Evolutionary conservation across 495 filamentous ascomycete genomes (phyloP).

Genomic region (Cercophora newfieldiana): DNA sequence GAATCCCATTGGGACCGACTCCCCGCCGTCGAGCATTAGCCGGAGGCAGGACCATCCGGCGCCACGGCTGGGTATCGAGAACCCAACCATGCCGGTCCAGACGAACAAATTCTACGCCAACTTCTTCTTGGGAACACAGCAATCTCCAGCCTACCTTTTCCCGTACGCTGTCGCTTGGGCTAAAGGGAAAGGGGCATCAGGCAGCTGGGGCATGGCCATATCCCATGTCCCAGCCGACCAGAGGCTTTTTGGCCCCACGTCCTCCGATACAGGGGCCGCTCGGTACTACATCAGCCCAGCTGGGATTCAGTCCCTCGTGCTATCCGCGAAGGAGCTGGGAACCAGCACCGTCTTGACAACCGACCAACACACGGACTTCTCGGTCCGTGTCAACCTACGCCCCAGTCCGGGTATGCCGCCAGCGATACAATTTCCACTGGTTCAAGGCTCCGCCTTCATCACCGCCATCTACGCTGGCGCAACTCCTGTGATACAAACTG

Average conservation of each 20-base stretch:
- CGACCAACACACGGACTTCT: constrained; percentile 66
- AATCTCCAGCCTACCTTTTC: constrained; percentile 71
- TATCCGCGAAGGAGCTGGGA: constrained; percentile 76
- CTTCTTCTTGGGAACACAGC: constrained; percentile 77
- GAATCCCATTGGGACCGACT: constrained; percentile 59
- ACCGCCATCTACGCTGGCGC: constrained; percentile 74
- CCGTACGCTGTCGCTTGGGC: constrained; percentile 83
- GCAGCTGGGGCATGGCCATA: constrained; percentile 75
- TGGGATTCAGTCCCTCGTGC: constrained; percentile 74
- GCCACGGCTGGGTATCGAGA: constrained; percentile 37
- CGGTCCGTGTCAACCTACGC: constrained; percentile 68
- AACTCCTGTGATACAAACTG: constrained; percentile 71
- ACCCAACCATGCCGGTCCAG: constrained; percentile 55
- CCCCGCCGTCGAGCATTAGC: constrained; percentile 56
- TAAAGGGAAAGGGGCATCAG: constrained; percentile 62
- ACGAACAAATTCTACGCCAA: constrained; percentile 96
- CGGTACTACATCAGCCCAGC: constrained; percentile 80
- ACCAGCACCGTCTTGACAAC: constrained; percentile 59
- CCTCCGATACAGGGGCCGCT: constrained; percentile 54
- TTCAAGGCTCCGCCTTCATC: constrained; percentile 88
- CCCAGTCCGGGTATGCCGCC: constrained; percentile 52
- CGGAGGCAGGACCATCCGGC: constrained; percentile 48
- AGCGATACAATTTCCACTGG: constrained; percentile 71
- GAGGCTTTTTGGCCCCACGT: constrained; percentile 58
- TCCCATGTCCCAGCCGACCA: constrained; percentile 68